Evolutionary conservation across 352 stramenopile species (phyloP), one percentile per base, ranked within the genome.

Genomic region (Phytopythium vexans): DNA sequence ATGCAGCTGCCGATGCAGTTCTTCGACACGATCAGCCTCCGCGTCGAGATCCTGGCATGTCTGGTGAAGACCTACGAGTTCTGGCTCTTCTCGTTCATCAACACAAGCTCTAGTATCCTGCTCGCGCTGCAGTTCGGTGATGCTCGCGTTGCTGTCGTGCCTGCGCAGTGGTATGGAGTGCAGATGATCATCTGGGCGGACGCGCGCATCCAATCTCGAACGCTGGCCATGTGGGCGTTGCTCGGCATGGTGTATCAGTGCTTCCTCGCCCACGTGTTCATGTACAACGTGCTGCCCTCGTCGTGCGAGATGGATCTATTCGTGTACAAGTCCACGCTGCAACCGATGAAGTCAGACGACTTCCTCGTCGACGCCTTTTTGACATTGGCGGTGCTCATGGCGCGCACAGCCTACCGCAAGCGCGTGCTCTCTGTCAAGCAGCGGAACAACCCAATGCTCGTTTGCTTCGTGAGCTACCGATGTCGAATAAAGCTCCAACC

Each of bases 21-120:
- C 4, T 47, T 40, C 8, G 36, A 46, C 39, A 56, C 52, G 35
- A 39, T n/a, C 9, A 43, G 46, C 8, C 60, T 75, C 4, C 66
- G 63, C 0, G 53, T 56, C 39, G 62, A 70, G 11, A 59, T 72
- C 39, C n/a, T 67, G 4, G 41, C 41, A 1, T 34, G 68, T 16
- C 32, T 72, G 5, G 5, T 58, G 7, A 32, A 41, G 2, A 66
- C 63, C 16, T 67, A 75, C 50, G 66, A 75, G 35, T 62, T 65
- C 14, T 75, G 59, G 62, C 65, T 69, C 53, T 61, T 70, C 44
- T 62, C 55, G 5, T 11, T 48, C 15, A 54, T 58, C 5, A 75
- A 68, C 35, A 42, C 34, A 6, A 11, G 48, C 16, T 56, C 56
- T 6, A 53, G 46, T 6, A 35, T 52, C 14, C 34, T 68, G 8